Conservation (phyloP, 2,329 filamentous ascomycete genomes). For the Microdochium nivale region DNA sequence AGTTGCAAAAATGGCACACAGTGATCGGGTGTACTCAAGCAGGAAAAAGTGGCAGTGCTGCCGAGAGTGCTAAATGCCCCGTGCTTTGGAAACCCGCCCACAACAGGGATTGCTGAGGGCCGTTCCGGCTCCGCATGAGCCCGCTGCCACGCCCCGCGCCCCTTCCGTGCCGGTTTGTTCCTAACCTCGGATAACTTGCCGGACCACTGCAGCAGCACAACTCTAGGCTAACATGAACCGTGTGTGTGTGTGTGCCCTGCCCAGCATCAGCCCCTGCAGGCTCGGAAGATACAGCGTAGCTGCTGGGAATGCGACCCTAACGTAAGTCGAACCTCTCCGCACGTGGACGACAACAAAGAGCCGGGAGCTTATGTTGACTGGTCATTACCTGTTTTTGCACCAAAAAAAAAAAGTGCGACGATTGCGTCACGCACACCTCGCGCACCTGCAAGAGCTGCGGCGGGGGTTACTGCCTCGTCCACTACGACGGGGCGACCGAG, state of each 20-base stretch:
- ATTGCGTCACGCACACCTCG: slow-evolving; percentile 66
- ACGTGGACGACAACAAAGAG: no score
- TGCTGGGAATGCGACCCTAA: slow-evolving; percentile 86
- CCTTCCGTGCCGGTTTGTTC: not conserved
- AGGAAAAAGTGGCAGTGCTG: no score
- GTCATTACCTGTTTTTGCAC: no score
- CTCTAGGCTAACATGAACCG: slow-evolving; percentile 2
- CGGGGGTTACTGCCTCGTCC: slow-evolving; percentile 73
- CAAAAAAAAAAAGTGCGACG: no score
- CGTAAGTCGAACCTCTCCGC: slow-evolving; percentile 40
- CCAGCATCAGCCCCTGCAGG: slow-evolving; percentile 22
- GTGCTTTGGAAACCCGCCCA: no score
- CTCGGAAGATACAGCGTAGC: slow-evolving; percentile 51
- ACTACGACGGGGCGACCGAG: slow-evolving; percentile 74
- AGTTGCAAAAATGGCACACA: not conserved
- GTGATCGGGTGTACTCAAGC: no score
- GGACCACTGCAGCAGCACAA: no score
- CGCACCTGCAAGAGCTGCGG: slow-evolving; percentile 63
- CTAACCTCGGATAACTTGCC: not conserved
- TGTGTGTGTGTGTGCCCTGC: no score
- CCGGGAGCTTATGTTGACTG: no score
- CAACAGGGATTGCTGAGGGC: no score
- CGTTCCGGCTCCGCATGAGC: not conserved
- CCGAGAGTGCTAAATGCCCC: not conserved
- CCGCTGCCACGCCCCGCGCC: not conserved